phyloP scores from a whole-genome alignment of 306 rosid genomes.

The Argentina anserina region DNA sequence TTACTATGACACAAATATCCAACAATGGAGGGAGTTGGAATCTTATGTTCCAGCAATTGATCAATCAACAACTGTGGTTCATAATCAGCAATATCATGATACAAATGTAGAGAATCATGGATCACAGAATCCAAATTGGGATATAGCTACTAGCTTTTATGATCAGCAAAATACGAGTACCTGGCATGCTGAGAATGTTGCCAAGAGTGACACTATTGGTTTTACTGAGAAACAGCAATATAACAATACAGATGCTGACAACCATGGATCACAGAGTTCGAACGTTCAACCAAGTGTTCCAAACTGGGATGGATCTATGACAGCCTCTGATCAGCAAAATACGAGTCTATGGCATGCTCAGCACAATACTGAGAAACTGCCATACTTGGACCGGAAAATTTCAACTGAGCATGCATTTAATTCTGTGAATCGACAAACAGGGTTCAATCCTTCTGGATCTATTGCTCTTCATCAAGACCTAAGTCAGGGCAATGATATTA shows the following conservation, averaged over 20 bases:
- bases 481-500: slow-evolving; percentile 32
- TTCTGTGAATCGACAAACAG: slow-evolving; percentile 37
- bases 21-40: slow-evolving; percentile 63
- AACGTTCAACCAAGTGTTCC: slow-evolving; percentile 34
- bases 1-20: slow-evolving; percentile 61
- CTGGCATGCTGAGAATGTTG: slow-evolving; percentile 28
- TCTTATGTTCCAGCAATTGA: slow-evolving; percentile 32
- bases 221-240: slow-evolving; percentile 24
- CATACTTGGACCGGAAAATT: slow-evolving; percentile 18
- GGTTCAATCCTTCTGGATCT: slow-evolving; percentile 40
- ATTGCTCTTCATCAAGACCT: slow-evolving; percentile 29
- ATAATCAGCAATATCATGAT: slow-evolving; percentile 22
- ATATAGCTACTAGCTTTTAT: slow-evolving; percentile 29
- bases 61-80: slow-evolving; percentile 35
- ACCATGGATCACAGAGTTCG: slow-evolving; percentile 32
- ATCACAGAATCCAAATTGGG: slow-evolving; percentile 39
- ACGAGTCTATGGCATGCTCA: slow-evolving; percentile 31
- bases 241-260: slow-evolving; percentile 15
- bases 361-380: slow-evolving; percentile 34
- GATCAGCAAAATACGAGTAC: slow-evolving; percentile 41
- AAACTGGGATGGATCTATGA: slow-evolving; percentile 39
- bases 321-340: slow-evolving; percentile 40
- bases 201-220: slow-evolving; percentile 31
- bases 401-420: slow-evolving; percentile 16
- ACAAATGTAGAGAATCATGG: slow-evolving; percentile 27